Conservation (phyloP, 352 stramenopile species). For the Phytophthora idaei region DNA sequence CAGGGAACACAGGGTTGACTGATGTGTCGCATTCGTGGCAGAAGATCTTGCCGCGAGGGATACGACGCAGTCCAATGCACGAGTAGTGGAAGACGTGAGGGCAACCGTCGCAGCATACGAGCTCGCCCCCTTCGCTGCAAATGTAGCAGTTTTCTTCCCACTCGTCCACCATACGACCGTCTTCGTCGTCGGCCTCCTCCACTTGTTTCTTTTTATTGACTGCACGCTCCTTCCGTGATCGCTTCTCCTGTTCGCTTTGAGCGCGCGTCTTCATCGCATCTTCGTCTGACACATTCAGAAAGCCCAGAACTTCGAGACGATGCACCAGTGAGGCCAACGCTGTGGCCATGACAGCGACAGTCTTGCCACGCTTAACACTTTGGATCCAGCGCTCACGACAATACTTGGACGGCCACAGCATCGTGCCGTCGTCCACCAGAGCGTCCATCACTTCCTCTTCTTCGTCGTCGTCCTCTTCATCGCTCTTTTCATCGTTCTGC, state of each 20-base stretch:
- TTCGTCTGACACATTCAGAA: constrained; percentile 61
- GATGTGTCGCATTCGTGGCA: constrained; percentile 78
- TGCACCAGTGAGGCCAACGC: constrained; percentile 72
- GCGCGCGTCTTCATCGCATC: constrained; percentile 56
- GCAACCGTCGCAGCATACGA: constrained; percentile 93
- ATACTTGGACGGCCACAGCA: constrained; percentile 75
- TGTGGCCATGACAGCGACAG: constrained; percentile 60
- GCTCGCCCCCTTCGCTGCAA: constrained; percentile 83
- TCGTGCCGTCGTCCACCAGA: constrained; percentile 58
- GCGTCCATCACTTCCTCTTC: constrained; percentile 67
- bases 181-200: constrained; percentile 57
- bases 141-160: constrained; percentile 92
- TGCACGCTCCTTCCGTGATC: constrained; percentile 67
- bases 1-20: constrained; percentile 69
- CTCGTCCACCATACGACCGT: constrained; percentile 58
- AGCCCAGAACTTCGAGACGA: constrained; percentile 66
- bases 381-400: constrained; percentile 76
- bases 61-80: constrained; percentile 80
- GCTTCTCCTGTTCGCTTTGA: constrained; percentile 77
- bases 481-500: constrained; percentile 56
- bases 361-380: constrained; percentile 57
- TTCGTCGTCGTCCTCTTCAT: constrained; percentile 81
- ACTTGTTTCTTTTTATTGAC: constrained; percentile 73
- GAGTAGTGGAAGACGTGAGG: constrained; percentile 91
- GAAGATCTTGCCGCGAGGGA: constrained; percentile 87